Evolutionary conservation across 805 yeast genomes (phyloP).

Genomic region (Saturnispora ahearnii): DNA sequence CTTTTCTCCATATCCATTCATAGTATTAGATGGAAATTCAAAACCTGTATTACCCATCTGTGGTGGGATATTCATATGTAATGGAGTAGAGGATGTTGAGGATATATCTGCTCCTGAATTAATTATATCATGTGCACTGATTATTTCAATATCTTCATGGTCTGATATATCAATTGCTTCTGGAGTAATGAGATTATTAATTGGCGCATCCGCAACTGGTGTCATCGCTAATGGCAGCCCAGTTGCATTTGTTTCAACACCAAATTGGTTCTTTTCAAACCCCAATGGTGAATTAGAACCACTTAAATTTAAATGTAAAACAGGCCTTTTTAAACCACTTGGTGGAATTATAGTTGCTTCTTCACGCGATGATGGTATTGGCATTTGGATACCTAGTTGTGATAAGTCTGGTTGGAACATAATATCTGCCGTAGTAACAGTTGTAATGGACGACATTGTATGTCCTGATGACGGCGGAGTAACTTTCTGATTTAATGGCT

Average conservation of each 20-base stretch:
- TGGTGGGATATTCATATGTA: neutral
- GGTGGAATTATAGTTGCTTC: constrained; percentile 10
- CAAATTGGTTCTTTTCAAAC: constrained; percentile 29
- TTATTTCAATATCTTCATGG: neutral
- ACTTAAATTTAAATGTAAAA: constrained; percentile 5
- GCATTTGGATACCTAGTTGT: constrained; percentile 64
- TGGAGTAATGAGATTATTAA: constrained; percentile 6
- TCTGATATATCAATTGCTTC: constrained; percentile 3
- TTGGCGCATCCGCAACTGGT: constrained; percentile 56
- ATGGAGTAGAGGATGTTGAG: constrained; percentile 1
- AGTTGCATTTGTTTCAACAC: constrained; percentile 51
- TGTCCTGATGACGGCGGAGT: constrained; percentile 16
- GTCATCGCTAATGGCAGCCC: constrained; percentile 66
- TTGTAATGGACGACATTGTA: constrained; percentile 16
- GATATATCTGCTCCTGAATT: neutral
- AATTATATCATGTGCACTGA: neutral
- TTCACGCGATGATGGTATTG: constrained; percentile 46
- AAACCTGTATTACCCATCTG: neutral
- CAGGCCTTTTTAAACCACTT: constrained; percentile 12
- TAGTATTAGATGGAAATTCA: neutral
- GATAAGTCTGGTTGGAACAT: constrained; percentile 24
- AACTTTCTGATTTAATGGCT: constrained; percentile 41
- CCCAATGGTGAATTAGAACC: neutral
- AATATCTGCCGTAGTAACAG: constrained; percentile 12
- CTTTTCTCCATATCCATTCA: neutral